phyloP scores from a whole-genome alignment of 75 land plant species.

The Chamaecyparis obtusa region DNA sequence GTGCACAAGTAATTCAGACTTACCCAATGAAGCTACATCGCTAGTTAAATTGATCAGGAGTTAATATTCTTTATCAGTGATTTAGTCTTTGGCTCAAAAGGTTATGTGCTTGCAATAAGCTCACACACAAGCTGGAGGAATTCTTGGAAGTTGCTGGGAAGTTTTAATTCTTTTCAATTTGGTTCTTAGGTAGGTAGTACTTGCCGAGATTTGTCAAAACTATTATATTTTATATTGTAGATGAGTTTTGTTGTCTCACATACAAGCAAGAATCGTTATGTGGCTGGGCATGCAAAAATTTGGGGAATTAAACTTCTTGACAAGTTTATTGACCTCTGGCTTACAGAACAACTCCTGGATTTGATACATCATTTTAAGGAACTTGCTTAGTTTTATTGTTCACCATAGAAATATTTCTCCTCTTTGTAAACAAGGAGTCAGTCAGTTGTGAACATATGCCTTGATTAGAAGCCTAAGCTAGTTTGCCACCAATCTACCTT shows the following conservation, averaged over 20 bases:
- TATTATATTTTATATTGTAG: background rate
- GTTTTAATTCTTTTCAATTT: background rate
- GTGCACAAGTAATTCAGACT: constrained; percentile 6
- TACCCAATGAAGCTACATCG: background rate
- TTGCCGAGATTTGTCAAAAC: background rate
- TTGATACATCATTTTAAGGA: background rate
- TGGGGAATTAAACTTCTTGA: background rate
- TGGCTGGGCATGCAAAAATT: constrained; percentile 6
- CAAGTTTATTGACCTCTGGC: background rate
- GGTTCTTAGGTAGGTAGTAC: constrained; percentile 4
- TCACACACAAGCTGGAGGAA: background rate
- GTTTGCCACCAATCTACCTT: too few species aligned
- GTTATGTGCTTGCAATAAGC: background rate
- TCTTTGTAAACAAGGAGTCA: background rate
- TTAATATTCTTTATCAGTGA: background rate
- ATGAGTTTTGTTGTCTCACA: background rate
- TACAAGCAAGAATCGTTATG: background rate
- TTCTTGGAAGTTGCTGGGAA: background rate
- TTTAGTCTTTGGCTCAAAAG: background rate
- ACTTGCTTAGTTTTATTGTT: background rate
- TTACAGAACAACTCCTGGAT: constrained; percentile 2
- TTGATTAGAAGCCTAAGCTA: too few species aligned
- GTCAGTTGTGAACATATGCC: too few species aligned
- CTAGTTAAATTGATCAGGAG: background rate
- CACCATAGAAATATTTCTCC: background rate